These are phyloP conservation scores for Ceratorhiza oryzae-sativae DNA, from an alignment of 1,284 basidiomycete genomes.

Conservation along the genomic window DNA sequence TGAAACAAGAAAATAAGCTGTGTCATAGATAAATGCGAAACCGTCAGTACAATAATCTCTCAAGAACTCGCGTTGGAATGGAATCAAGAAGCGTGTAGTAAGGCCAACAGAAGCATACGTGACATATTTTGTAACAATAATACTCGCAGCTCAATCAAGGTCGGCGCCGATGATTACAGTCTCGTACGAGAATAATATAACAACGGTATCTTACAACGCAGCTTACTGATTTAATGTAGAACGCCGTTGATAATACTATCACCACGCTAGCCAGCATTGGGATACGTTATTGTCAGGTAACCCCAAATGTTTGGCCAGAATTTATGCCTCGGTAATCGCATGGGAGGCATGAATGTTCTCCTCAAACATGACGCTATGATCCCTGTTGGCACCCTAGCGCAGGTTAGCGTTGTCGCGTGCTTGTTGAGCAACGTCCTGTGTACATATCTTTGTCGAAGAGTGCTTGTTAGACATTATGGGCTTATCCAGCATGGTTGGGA, in stretches of 20 bases:
- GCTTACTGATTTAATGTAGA: constrained; percentile 21
- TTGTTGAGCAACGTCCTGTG: constrained; percentile 46
- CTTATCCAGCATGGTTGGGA: constrained; percentile 54
- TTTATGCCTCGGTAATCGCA: constrained; percentile 40
- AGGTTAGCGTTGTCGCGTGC: constrained; percentile 48
- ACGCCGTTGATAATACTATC: constrained; percentile 2
- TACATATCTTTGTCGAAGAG: constrained; percentile 70
- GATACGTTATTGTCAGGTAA: not conserved
- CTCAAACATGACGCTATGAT: constrained; percentile 46
- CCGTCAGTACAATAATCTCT: no score
- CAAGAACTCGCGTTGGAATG: no score
- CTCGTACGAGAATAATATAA: not conserved
- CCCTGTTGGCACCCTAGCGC: constrained; percentile 45
- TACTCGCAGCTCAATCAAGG: not conserved
- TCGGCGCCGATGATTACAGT: constrained; percentile 1
- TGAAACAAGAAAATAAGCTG: no score
- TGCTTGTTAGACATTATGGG: constrained; percentile 66
- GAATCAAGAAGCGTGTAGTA: no score
- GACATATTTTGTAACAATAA: not conserved
- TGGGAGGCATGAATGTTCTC: constrained; percentile 48
- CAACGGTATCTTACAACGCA: no score
- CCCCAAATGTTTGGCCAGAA: not conserved
- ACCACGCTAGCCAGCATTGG: not conserved
- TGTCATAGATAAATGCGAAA: no score
- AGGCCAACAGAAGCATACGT: no score